Percentiles rank a stretch among this genome's conserved stretches.
These are phyloP conservation scores for Colletotrichum gigasporum DNA, from an alignment of 2,329 filamentous ascomycete species.

Conservation along the genomic window DNA sequence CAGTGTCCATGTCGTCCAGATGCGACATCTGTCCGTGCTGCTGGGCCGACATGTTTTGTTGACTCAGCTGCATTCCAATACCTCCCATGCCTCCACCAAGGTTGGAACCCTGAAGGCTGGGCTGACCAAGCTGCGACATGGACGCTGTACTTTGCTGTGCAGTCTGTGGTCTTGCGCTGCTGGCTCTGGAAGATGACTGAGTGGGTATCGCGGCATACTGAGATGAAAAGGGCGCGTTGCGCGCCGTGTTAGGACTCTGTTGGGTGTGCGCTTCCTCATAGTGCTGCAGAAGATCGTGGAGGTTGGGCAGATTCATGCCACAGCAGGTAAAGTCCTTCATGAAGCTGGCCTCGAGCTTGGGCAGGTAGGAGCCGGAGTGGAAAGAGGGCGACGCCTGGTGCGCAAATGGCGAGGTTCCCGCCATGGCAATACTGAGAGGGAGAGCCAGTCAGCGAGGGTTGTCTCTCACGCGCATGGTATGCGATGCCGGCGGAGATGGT, in stretches of 20 bases:
- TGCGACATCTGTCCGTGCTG: slow-evolving; percentile 55
- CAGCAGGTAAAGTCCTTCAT: slow-evolving; percentile 98
- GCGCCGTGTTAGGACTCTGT: slow-evolving; percentile 57
- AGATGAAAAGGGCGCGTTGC: slow-evolving; percentile 50
- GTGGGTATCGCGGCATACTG: slow-evolving; percentile 43
- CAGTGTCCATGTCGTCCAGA: slow-evolving; percentile 80
- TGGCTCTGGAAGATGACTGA: slow-evolving; percentile 26
- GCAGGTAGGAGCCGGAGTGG: slow-evolving; percentile 95
- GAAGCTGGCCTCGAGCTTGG: slow-evolving; percentile 96
- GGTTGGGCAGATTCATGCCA: slow-evolving; percentile 85
- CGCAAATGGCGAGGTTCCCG: slow-evolving; percentile 92
- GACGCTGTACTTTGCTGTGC: slow-evolving; percentile 29
- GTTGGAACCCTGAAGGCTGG: slow-evolving; percentile 19
- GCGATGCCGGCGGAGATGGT: background rate
- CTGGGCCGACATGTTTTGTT: slow-evolving; percentile 40
- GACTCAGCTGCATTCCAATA: slow-evolving; percentile 40
- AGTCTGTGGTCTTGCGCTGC: slow-evolving; percentile 29
- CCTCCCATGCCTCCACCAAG: slow-evolving; percentile 28
- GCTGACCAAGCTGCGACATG: slow-evolving; percentile 28
- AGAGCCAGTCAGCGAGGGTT: slow-evolving; percentile 15
- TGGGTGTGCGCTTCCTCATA: slow-evolving; percentile 95
- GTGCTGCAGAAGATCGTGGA: slow-evolving; percentile 95
- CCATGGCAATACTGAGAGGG: slow-evolving; percentile 83
- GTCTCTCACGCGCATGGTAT: background rate
- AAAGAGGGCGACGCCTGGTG: slow-evolving; percentile 88